These are phyloP conservation scores for Podospora conica DNA, from an alignment of 495 filamentous ascomycete genomes.

Conservation along the genomic window DNA sequence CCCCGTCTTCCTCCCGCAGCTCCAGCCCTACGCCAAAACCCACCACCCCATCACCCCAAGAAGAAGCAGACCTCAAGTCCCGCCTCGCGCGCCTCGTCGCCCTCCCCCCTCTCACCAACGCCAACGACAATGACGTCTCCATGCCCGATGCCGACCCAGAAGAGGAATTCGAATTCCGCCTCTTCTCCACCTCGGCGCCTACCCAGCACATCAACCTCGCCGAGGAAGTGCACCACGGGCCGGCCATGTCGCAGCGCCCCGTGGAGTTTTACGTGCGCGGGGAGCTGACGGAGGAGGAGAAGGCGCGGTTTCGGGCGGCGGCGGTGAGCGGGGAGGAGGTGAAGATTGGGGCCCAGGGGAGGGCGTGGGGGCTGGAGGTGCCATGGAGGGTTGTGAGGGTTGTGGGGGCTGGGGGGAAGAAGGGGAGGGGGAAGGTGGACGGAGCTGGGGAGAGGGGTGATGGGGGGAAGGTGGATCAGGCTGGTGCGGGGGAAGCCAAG, in stretches of 20 bases:
- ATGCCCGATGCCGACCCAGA: conserved; percentile 9
- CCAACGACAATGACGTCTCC: not conserved
- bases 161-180: conserved; percentile 45
- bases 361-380: conserved; percentile 48
- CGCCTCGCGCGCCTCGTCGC: conserved; percentile 37
- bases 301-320: conserved; percentile 27
- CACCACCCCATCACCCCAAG: conserved; percentile 8
- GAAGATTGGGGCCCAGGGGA: conserved; percentile 28
- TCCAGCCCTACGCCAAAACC: conserved; percentile 16
- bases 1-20: conserved; percentile 22
- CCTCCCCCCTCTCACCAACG: conserved; percentile 5
- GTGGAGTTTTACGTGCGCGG: conserved; percentile 40
- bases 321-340: conserved; percentile 45
- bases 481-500: conserved; percentile 11
- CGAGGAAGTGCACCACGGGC: conserved; percentile 26
- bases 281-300: conserved; percentile 26
- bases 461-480: not conserved
- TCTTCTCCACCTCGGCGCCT: conserved; percentile 42
- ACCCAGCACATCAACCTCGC: conserved; percentile 32
- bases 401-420: conserved; percentile 1
- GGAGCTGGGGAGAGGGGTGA: not conserved
- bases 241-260: conserved; percentile 36
- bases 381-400: conserved; percentile 50
- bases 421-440: not conserved
- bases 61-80: conserved; percentile 34